Base-by-base conservation (phyloP, 2,329 filamentous ascomycete genomes). In the Sphaerulina musiva region DNA sequence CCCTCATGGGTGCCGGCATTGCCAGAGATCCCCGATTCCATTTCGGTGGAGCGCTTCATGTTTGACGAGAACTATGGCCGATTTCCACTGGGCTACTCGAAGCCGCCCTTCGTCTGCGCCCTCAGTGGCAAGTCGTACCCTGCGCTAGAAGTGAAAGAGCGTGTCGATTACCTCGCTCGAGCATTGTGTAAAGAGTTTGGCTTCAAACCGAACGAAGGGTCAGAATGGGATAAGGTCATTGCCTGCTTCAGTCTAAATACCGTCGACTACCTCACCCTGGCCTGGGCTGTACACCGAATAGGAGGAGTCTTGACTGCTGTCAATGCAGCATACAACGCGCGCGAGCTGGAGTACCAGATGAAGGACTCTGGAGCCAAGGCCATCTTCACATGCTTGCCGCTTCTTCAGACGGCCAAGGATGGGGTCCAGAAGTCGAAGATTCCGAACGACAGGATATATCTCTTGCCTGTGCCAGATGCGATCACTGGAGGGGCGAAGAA, bases 211-310 rank as follows among this genome's bases (percentile, higher is more conserved):
- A 84, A 87, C 61, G 70, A 82, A 53, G 87, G 85, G 10, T 81
- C 81, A 0, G 86, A 91, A 68, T 93, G 85, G 85, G 87, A 93
- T 64, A 89, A 90, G 69, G 86, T 91, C 23, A 75, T 89, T 46
- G 85, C 78, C 4, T 74, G 91, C 29, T 95, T 88, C 72, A 84
- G 85, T n/a, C 71, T 90, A 55, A 95, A 95, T 68, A 89, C 87
- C 81, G 82, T 93, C 59, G 87, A 93, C 70, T 88, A 85, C 50
- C 73, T 90, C 57, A 81, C 86, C 4, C 72, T 89, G 31, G 81
- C 80, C 39, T 89, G 87, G 78, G 85, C 87, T 2, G 78, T 87
- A 12, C 88, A 92, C 68, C 79, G 85, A 53, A 72, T 91, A 11
- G 83, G 83, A n/a, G 88, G 86, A 56, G 78, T 92, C 53, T 79